These are phyloP conservation scores for Penicillium odoratum DNA, from an alignment of 495 filamentous ascomycete species.

Conservation along the genomic window DNA sequence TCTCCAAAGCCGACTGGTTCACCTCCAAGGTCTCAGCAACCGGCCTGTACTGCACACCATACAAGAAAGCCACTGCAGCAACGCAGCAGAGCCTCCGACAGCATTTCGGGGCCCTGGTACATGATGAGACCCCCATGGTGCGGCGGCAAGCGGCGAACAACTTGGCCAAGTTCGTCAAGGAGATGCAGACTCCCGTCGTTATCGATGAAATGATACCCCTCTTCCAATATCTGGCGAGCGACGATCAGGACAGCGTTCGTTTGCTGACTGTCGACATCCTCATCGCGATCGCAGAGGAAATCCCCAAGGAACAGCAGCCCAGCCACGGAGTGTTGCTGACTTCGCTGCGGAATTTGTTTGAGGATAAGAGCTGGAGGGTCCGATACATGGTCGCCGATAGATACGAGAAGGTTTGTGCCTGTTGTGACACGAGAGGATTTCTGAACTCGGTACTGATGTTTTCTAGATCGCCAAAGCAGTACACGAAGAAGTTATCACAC, in stretches of 20 bases:
- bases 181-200: slow-evolving; percentile 85
- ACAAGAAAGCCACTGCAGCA: slow-evolving; percentile 79
- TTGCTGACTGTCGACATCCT: slow-evolving; percentile 95
- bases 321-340: slow-evolving; percentile 92
- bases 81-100: slow-evolving; percentile 86
- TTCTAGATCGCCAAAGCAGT: slow-evolving; percentile 92
- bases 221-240: slow-evolving; percentile 91
- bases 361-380: slow-evolving; percentile 98
- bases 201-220: slow-evolving; percentile 99
- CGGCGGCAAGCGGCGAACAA: slow-evolving; percentile 94
- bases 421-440: not conserved
- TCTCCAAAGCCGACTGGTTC: slow-evolving; percentile 99
- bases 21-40: slow-evolving; percentile 98
- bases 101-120: slow-evolving; percentile 87
- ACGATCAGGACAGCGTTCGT: slow-evolving; percentile 97
- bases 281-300: slow-evolving; percentile 93
- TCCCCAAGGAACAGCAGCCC: slow-evolving; percentile 95
- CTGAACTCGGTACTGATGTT: slow-evolving; percentile 17
- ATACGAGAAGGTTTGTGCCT: slow-evolving; percentile 85
- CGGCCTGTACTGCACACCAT: slow-evolving; percentile 88
- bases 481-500: slow-evolving; percentile 90
- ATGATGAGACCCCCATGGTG: slow-evolving; percentile 99
- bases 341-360: slow-evolving; percentile 86
- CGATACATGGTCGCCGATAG: slow-evolving; percentile 98
- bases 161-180: slow-evolving; percentile 95